Base-by-base conservation (phyloP, 2,329 filamentous ascomycete genomes). In the Claviceps purpurea region DNA sequence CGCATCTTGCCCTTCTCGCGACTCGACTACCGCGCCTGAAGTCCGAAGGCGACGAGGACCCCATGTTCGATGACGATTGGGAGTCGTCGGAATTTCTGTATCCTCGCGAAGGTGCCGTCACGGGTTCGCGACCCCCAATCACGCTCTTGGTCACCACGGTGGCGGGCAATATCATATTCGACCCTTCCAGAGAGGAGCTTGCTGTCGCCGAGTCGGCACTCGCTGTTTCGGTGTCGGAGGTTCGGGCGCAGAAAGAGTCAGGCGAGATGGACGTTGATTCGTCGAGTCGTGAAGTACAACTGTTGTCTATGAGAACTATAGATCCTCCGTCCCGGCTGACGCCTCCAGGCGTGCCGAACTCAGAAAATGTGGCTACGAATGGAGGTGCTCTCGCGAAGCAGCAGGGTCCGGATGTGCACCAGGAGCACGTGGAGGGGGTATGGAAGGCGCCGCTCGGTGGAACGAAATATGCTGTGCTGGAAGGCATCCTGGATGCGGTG, bases 61-160 rank as follows among this genome's bases (percentile, higher is more conserved):
- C 93, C 13, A 83, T 96, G 64, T 98, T 98, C 69, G 86, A 96
- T 71, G 93, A 98, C 70, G 93, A 98, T 71, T 98, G 93, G 93
- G 88, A 86, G 57, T 86, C 85, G 16, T 83, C 89, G 1, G 76
- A 81, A 18, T 83, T 82, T 53, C 73, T 98, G 34, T 98, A 94
- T 70, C 78, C 82, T 1, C 76, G 75, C 54, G 64, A 68, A 14
- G 61, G 59, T 38, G 61, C 59, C 4, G 56, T 60, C 22, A 59
- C 64, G 18, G 60, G 61, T 0, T 64, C 72, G 11, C 79, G 84
- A 48, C 93, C 93, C 4, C 89, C 93, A 0, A 79, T 98, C 52
- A 96, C 91, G 3, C 77, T 98, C 20, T 83, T 98, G 11, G 89
- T 97, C 52, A 85, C 95, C 67, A 81, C 86, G 3, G 84, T 95